A percentile compares a stretch with the other conserved stretches of the same genome.
These are phyloP conservation scores for Ilyonectria robusta DNA, from an alignment of 2,329 filamentous ascomycete species.

Conservation along the genomic window DNA sequence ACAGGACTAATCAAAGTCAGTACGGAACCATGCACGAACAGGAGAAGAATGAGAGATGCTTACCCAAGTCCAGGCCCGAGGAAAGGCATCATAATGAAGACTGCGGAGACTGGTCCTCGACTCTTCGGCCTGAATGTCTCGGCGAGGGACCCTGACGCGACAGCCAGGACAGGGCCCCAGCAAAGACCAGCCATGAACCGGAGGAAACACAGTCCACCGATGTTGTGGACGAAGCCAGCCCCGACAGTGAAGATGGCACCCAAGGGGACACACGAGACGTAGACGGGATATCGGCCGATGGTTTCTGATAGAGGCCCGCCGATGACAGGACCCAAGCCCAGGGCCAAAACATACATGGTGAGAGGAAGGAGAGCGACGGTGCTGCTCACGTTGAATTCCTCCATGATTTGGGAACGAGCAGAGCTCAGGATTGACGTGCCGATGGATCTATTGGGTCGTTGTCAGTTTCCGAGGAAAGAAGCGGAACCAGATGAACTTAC, in stretches of 20 bases:
- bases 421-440: constrained; percentile 69
- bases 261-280: constrained; percentile 60
- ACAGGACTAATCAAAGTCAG: constrained; percentile 56
- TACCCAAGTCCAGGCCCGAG: constrained; percentile 67
- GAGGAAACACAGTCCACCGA: constrained; percentile 66
- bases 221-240: constrained; percentile 64
- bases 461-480: background rate
- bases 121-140: constrained; percentile 63
- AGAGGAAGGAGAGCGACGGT: constrained; percentile 72
- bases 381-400: constrained; percentile 67
- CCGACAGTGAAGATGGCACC: constrained; percentile 71
- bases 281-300: constrained; percentile 68
- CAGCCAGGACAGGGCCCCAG: constrained; percentile 63
- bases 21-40: fast-evolving
- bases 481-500: constrained; percentile 48
- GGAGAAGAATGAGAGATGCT: constrained; percentile 32
- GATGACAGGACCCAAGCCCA: constrained; percentile 72
- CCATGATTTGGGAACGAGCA: constrained; percentile 57
- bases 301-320: constrained; percentile 73
- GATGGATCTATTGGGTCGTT: constrained; percentile 58
- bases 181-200: constrained; percentile 71
- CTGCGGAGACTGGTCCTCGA: constrained; percentile 58
- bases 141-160: constrained; percentile 64
- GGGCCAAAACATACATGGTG: constrained; percentile 71
- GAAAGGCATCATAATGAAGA: constrained; percentile 67